Percentiles rank a stretch among this genome's conserved stretches.
Conservation (phyloP, 352 stramenopile genomes). For the Aphanomyces invadans region DNA sequence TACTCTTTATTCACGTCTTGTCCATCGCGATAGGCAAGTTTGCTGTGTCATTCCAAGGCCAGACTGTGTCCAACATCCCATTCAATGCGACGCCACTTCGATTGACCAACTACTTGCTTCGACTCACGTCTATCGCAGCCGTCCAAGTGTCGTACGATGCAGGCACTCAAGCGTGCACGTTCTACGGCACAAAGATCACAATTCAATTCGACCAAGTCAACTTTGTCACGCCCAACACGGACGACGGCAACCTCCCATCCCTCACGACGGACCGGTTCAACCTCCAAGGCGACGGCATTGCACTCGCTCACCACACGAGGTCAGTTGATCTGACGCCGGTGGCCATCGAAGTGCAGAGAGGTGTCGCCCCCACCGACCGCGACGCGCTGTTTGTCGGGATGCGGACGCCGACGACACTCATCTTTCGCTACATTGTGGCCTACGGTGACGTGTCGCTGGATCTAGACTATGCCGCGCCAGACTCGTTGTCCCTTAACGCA, state of each 20-base stretch:
- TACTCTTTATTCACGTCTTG: too few species aligned
- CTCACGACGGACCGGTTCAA: slow-evolving; percentile 52
- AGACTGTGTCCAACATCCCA: slow-evolving; percentile 58
- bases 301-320: slow-evolving; percentile 45
- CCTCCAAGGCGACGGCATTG: slow-evolving; percentile 32
- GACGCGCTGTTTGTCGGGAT: slow-evolving; percentile 33
- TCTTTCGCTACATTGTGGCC: slow-evolving; percentile 58
- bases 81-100: slow-evolving; percentile 42
- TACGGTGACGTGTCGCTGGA: slow-evolving; percentile 43
- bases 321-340: slow-evolving; percentile 33
- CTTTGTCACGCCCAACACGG: slow-evolving; percentile 32
- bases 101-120: slow-evolving; percentile 41
- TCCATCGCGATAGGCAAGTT: slow-evolving; percentile 63
- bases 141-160: slow-evolving; percentile 55
- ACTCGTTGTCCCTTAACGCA: slow-evolving; percentile 35
- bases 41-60: slow-evolving; percentile 40
- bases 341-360: slow-evolving; percentile 67
- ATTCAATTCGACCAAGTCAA: slow-evolving; percentile 75
- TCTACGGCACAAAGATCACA: slow-evolving; percentile 72
- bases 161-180: slow-evolving; percentile 55
- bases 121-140: slow-evolving; percentile 56
- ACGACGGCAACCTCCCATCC: slow-evolving; percentile 55
- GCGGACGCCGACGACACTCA: slow-evolving; percentile 32
- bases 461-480: slow-evolving; percentile 65
- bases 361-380: slow-evolving; percentile 34